Percentiles rank a stretch among this genome's conserved stretches.
phyloP scores from a whole-genome alignment of 1,139 yeast genomes.

The Yamadazyma blattariae region DNA sequence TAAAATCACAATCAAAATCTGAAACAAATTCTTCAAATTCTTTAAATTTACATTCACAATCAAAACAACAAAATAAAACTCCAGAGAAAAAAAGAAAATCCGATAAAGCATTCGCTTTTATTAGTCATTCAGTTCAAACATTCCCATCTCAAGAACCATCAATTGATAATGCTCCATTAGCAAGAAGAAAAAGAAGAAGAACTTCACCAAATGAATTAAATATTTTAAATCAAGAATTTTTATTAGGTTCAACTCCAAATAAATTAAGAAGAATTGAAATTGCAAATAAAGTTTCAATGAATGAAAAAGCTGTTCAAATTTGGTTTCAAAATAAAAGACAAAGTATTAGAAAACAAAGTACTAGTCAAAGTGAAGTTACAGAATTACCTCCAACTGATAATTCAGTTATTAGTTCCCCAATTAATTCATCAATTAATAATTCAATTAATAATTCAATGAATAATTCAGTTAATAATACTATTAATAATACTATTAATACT shows the following conservation, averaged over 20 bases:
- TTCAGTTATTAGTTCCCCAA: slow-evolving; percentile 6
- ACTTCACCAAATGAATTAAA: slow-evolving; percentile 85
- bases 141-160: slow-evolving; percentile 81
- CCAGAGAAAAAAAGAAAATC: slow-evolving; percentile 9
- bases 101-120: slow-evolving; percentile 72
- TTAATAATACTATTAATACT: slow-evolving; percentile 11
- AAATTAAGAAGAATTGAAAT: slow-evolving; percentile 71
- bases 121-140: slow-evolving; percentile 86
- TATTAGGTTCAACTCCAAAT: slow-evolving; percentile 76
- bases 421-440: background rate
- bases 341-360: slow-evolving; percentile 57
- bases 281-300: slow-evolving; percentile 79
- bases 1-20: background rate
- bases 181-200: slow-evolving; percentile 91
- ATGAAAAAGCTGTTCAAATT: slow-evolving; percentile 95
- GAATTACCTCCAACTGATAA: slow-evolving; percentile 38
- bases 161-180: slow-evolving; percentile 85
- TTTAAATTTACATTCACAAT: background rate
- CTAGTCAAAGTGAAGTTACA: slow-evolving; percentile 40
- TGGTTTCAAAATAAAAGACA: slow-evolving; percentile 98
- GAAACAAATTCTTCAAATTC: background rate
- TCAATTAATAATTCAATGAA: slow-evolving; percentile 3
- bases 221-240: slow-evolving; percentile 77
- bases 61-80: background rate
- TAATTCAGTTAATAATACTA: slow-evolving; percentile 9